Percentiles rank a stretch among this genome's conserved stretches.
Evolutionary conservation across 2,329 filamentous ascomycete genomes (phyloP).

Genomic region (Pyrenophora graminea): DNA sequence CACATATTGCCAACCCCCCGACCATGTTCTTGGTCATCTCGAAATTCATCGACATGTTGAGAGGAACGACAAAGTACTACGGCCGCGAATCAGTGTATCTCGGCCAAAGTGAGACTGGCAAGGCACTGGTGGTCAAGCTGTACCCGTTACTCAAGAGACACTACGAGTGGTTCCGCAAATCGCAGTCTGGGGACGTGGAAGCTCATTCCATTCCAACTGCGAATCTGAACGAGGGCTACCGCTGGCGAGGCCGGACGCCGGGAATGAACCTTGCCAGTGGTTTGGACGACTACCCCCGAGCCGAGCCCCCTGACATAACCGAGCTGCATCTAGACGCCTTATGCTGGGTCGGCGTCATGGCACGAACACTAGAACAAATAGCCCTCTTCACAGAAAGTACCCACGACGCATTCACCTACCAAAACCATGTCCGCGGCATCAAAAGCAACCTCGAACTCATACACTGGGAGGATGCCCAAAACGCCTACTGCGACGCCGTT

Average conservation of each 20-base stretch:
- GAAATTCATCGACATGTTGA: slow-evolving; percentile 66
- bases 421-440: slow-evolving; percentile 71
- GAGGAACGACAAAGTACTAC: slow-evolving; percentile 52
- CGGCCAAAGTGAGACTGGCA: slow-evolving; percentile 65
- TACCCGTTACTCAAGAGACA: slow-evolving; percentile 89
- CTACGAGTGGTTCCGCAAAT: slow-evolving; percentile 91
- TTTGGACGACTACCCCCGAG: slow-evolving; percentile 89
- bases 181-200: slow-evolving; percentile 73
- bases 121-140: slow-evolving; percentile 70
- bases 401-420: slow-evolving; percentile 74
- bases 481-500: slow-evolving; percentile 87
- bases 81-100: slow-evolving; percentile 62
- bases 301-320: slow-evolving; percentile 86
- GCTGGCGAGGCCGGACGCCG: slow-evolving; percentile 86
- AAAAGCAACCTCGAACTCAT: slow-evolving; percentile 82
- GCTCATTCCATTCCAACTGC: slow-evolving; percentile 30
- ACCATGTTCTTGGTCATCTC: slow-evolving; percentile 89
- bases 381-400: slow-evolving; percentile 70
- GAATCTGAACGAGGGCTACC: slow-evolving; percentile 73
- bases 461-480: slow-evolving; percentile 82
- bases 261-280: slow-evolving; percentile 86
- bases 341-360: slow-evolving; percentile 95
- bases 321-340: slow-evolving; percentile 93
- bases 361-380: slow-evolving; percentile 75
- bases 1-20: slow-evolving; percentile 94